phyloP scores from a whole-genome alignment of 371 early-diverging fungal genomes.

The Mucor velutinosus region DNA sequence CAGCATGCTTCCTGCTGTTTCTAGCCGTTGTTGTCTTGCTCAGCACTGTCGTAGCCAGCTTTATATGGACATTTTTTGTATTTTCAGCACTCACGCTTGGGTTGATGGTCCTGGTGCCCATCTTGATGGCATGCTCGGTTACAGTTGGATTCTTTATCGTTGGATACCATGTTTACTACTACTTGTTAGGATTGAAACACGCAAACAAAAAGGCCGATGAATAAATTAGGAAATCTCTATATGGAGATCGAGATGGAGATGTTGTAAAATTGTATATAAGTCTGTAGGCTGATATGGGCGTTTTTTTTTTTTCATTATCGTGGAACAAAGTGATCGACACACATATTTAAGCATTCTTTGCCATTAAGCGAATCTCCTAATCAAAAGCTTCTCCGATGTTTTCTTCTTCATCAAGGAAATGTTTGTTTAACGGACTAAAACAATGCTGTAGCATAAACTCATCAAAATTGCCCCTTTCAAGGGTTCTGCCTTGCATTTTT shows the following conservation, averaged over 20 bases:
- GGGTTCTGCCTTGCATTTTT: not conserved
- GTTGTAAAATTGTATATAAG: not conserved
- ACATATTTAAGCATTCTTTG: not conserved
- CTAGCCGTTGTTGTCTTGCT: not conserved
- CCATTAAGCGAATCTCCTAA: not conserved
- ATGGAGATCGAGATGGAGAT: not conserved
- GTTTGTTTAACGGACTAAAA: not conserved
- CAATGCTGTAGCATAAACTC: not conserved
- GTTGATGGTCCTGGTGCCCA: conserved; percentile 1
- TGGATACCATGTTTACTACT: conserved; percentile 2
- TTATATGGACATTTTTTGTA: conserved; percentile 6
- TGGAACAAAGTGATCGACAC: not conserved
- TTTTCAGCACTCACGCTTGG: conserved; percentile 5
- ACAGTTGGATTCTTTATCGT: not conserved
- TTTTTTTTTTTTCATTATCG: not conserved
- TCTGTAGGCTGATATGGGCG: not conserved
- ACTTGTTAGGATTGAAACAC: conserved; percentile 5
- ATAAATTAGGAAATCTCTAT: not conserved
- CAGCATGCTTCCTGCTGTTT: conserved; percentile 1
- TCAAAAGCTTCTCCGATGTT: not conserved
- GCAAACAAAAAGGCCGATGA: conserved; percentile 1
- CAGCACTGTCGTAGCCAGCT: not conserved
- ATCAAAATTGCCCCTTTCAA: not conserved
- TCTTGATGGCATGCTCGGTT: not conserved
- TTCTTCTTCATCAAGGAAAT: not conserved